These are phyloP conservation scores for Boletellus sp. DNA, from an alignment of 768 basidiomycete species.

Conservation along the genomic window DNA sequence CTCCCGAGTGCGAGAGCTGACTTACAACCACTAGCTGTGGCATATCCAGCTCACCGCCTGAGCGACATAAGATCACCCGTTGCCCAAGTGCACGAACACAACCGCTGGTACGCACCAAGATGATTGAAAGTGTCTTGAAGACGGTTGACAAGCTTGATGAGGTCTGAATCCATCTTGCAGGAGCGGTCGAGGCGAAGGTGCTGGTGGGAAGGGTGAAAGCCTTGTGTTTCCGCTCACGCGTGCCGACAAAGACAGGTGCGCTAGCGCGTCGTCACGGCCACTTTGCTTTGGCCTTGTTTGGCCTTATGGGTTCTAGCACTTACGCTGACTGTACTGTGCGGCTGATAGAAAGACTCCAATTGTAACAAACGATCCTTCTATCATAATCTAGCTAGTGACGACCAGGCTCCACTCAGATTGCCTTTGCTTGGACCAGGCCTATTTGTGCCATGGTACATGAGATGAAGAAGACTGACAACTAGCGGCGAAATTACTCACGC, in stretches of 20 bases:
- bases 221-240: constrained; percentile 17
- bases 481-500: constrained; percentile 55
- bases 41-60: constrained; percentile 91
- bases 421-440: constrained; percentile 92
- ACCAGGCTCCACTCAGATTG: constrained; percentile 54
- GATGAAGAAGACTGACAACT: background rate
- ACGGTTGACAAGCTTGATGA: constrained; percentile 92
- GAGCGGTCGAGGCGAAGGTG: constrained; percentile 1
- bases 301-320: constrained; percentile 1
- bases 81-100: constrained; percentile 5
- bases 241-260: constrained; percentile 8
- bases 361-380: constrained; percentile 16
- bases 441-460: background rate
- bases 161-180: constrained; percentile 79
- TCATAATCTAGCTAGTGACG: constrained; percentile 25
- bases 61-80: constrained; percentile 8
- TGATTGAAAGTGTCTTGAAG: constrained; percentile 92
- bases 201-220: background rate
- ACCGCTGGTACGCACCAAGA: constrained; percentile 53
- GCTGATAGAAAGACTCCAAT: constrained; percentile 7
- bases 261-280: constrained; percentile 32
- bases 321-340: no score
- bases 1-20: constrained; percentile 12
- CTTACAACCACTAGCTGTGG: constrained; percentile 85
- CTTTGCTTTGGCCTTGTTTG: constrained; percentile 28